Base-by-base conservation (phyloP, 2,329 filamentous ascomycete species). In the Apiospora malaysiana region DNA sequence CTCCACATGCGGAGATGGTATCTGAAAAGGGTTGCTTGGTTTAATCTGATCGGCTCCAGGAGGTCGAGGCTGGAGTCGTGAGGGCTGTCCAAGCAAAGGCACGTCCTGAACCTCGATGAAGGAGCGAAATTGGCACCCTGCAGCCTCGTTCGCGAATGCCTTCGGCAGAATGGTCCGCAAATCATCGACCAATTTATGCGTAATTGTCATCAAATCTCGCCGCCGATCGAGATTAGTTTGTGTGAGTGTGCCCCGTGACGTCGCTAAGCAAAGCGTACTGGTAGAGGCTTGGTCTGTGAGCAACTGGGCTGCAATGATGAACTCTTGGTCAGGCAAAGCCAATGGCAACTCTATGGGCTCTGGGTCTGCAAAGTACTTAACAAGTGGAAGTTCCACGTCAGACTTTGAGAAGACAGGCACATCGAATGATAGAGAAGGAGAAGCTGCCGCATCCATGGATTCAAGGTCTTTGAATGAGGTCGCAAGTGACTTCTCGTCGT, bases 1-100 rank as follows among this genome's bases (percentile, higher is more conserved):
- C 74, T 93, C 90, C 47, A 96, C 83, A 76, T 93, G 91, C 1
- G 93, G 93, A 0, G 90, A 84, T 1, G 88, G 87, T 2, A 96
- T 88, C 51, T 86, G 84, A 73, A 92, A 92, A 2, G 91, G 81
- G 72, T 85, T 87, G 69, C 81, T 87, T 0, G 85, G 82, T 70
- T 85, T 86, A 63, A 84, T 78, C 65, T 85, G 83, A 68, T 89
- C 87, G 0, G 82, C 76, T 21, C 83, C 84, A 1, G 83, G 81
- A 2, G 83, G 83, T 25, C 87, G 84, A 18, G 85, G 84, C 65
- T 87, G 87, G 49, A 89, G 77, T 23, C 89, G 84, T 65, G 80
- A 85, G 7, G 86, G 85, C 71, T 86, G 87, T 12, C 84, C 85
- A 2, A 88, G 76, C 6, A 88, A 78, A 25, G 88, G 86, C 4